Percentiles rank a stretch among this genome's conserved stretches.
Conservation (phyloP, 2,329 filamentous ascomycete genomes). For the Botryotinia convoluta region DNA sequence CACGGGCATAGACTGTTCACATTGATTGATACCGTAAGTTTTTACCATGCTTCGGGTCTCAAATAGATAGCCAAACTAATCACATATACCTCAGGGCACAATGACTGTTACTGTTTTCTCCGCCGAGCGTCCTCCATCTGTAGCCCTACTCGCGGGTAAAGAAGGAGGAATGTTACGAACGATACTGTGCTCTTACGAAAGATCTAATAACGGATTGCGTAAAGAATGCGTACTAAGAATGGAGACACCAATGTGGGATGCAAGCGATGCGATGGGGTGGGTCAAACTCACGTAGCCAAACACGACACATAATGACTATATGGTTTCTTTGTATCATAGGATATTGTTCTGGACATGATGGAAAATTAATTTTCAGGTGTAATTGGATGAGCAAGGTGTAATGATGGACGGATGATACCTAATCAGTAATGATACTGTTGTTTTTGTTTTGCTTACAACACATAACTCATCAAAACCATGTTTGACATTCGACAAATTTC, state of each 20-base stretch:
- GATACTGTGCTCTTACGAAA: slow-evolving; percentile 33
- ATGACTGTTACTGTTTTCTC: slow-evolving; percentile 37
- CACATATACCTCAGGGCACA: slow-evolving; percentile 1
- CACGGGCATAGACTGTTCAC: slow-evolving; percentile 27
- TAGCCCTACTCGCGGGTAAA: slow-evolving; percentile 37
- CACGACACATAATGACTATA: neutral
- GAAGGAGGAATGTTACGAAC: slow-evolving; percentile 40
- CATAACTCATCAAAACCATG: neutral
- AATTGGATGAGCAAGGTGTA: neutral
- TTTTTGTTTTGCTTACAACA: neutral
- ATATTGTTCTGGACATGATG: neutral
- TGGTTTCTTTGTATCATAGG: neutral
- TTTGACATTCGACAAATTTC: neutral
- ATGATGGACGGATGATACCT: neutral
- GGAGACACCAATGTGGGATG: slow-evolving; percentile 24
- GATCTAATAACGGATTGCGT: slow-evolving; percentile 21
- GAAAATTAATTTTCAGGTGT: neutral
- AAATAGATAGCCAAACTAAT: neutral
- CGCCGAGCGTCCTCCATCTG: slow-evolving; percentile 38
- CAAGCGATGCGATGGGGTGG: slow-evolving; percentile 13
- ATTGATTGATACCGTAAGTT: slow-evolving; percentile 35
- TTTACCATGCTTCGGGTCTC: neutral
- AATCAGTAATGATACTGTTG: neutral
- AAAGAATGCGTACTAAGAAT: slow-evolving; percentile 28
- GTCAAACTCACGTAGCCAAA: slow-evolving; percentile 17